A percentile compares a stretch with the other conserved stretches of the same genome.
phyloP scores from a whole-genome alignment of 2,329 filamentous ascomycete species.

The Pseudodiploospora longispora region DNA sequence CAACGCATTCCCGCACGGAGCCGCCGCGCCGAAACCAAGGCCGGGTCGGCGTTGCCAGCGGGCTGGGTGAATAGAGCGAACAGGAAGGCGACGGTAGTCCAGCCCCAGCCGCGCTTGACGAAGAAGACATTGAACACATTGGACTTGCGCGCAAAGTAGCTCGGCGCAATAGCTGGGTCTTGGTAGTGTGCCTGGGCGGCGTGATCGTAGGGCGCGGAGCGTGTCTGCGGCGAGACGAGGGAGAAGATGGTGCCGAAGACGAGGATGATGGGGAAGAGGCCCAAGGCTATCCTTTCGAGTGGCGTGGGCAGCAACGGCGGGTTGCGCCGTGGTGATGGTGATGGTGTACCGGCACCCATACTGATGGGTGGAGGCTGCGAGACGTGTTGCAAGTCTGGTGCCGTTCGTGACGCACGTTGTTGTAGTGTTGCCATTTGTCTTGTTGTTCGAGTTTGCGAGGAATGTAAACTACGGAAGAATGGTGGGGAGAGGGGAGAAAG shows the following conservation, averaged over 20 bases:
- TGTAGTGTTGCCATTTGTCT: constrained; percentile 3
- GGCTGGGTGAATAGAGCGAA: constrained; percentile 64
- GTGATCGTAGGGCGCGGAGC: constrained; percentile 54
- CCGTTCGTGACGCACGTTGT: neutral
- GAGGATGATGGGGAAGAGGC: constrained; percentile 69
- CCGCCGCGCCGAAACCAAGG: constrained; percentile 24
- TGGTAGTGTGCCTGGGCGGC: constrained; percentile 55
- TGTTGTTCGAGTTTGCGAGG: no score
- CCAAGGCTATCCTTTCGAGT: constrained; percentile 56
- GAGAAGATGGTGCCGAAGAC: constrained; percentile 76
- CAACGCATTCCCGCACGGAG: constrained; percentile 61
- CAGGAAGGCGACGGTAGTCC: constrained; percentile 70
- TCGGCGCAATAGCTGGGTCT: constrained; percentile 50
- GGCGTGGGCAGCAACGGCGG: constrained; percentile 61
- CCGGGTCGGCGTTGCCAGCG: constrained; percentile 25
- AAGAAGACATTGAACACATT: constrained; percentile 91
- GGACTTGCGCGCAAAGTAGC: constrained; percentile 88
- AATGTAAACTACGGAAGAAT: no score
- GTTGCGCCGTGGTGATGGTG: constrained; percentile 26
- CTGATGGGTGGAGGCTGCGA: constrained; percentile 1
- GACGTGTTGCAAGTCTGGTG: constrained; percentile 1
- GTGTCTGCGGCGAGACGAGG: constrained; percentile 64
- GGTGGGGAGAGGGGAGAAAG: no score
- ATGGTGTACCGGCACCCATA: constrained; percentile 6
- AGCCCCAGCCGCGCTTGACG: constrained; percentile 92